Conservation (phyloP, 768 basidiomycete genomes). For the Lactarius quietus region DNA sequence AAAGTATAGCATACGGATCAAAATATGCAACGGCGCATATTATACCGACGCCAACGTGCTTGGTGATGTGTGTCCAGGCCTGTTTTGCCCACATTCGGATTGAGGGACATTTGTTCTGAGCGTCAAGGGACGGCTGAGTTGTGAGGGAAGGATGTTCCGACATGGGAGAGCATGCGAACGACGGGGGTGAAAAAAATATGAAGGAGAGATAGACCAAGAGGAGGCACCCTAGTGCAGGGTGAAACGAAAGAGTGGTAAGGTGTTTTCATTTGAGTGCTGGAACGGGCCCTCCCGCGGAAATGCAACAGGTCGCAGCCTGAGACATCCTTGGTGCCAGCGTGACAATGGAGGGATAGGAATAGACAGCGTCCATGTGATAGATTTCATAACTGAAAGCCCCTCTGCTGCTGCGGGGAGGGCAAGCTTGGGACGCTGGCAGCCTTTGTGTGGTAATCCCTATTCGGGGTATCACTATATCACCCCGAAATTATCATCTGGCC, state of each 20-base stretch:
- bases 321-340: background rate
- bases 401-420: background rate
- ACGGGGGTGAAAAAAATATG: conserved; percentile 2
- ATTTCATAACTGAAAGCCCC: background rate
- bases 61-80: conserved; percentile 45
- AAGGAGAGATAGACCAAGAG: no score
- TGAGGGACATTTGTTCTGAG: background rate
- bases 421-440: background rate
- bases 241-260: conserved; percentile 24
- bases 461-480: background rate
- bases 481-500: no score
- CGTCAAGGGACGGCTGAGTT: conserved; percentile 1
- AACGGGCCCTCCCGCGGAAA: background rate
- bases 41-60: conserved; percentile 78
- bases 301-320: background rate
- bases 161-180: conserved; percentile 21
- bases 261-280: background rate
- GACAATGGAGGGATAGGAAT: background rate
- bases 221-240: conserved; percentile 14
- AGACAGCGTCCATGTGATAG: background rate
- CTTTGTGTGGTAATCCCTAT: background rate
- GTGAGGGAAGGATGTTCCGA: conserved; percentile 7
- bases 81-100: conserved; percentile 4
- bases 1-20: conserved; percentile 60
- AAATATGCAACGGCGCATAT: conserved; percentile 88